Conservation (phyloP, 441 rosid species). For the Corymbia calophylla region DNA sequence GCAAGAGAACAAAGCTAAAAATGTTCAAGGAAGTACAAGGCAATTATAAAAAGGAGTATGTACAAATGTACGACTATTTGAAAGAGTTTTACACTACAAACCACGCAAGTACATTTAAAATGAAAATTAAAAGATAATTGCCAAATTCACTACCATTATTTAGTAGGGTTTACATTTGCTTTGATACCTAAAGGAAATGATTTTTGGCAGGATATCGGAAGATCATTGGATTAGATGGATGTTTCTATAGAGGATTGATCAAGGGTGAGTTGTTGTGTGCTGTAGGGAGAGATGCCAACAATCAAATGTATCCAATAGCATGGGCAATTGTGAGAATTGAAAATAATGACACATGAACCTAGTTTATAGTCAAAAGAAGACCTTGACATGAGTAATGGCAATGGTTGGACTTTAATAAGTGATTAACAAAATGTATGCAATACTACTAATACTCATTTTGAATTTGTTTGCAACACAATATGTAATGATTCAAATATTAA, state of each 20-base stretch:
- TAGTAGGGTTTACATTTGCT: background rate
- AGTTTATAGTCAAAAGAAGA: background rate
- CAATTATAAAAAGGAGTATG: background rate
- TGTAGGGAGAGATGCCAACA: background rate
- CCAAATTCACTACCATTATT: background rate
- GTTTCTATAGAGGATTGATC: background rate
- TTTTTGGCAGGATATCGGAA: fast-evolving
- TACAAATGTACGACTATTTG: fast-evolving
- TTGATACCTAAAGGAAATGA: fast-evolving
- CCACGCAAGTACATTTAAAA: background rate
- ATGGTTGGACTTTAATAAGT: background rate
- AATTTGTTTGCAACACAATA: background rate
- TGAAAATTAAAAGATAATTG: background rate
- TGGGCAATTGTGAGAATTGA: background rate
- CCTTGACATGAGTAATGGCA: background rate
- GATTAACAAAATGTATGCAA: background rate
- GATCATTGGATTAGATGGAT: background rate
- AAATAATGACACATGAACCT: background rate
- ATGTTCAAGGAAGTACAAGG: background rate
- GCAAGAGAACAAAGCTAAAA: background rate
- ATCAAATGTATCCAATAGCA: background rate
- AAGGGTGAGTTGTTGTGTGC: background rate
- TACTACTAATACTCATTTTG: background rate
- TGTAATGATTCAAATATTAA: background rate
- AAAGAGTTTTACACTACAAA: fast-evolving